Evolutionary conservation across 176 grass and related monocot genomes (phyloP).

Genomic region (Bonia amplexicaulis): DNA sequence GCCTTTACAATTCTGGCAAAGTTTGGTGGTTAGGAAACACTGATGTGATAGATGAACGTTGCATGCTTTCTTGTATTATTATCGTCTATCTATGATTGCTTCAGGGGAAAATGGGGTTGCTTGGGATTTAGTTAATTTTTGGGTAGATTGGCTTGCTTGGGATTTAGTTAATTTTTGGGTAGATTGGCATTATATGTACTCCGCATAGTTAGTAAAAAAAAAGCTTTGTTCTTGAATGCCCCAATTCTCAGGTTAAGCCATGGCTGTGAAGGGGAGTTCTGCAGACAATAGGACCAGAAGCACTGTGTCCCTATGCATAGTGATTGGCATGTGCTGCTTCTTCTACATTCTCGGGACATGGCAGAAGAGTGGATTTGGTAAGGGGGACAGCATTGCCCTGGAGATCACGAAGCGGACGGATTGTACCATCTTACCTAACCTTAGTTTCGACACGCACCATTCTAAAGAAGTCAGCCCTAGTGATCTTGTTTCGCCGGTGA

Average conservation of each 20-base stretch:
- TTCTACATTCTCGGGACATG: constrained; percentile 88
- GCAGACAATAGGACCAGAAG: constrained; percentile 70
- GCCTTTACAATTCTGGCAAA: background rate
- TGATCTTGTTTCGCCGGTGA: constrained; percentile 28
- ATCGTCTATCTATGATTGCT: background rate
- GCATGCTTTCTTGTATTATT: background rate
- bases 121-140: background rate
- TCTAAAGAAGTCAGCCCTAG: constrained; percentile 9
- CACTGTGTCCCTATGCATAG: constrained; percentile 59
- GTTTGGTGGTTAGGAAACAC: constrained; percentile 15
- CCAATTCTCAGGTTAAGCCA: constrained; percentile 30
- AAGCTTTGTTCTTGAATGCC: background rate
- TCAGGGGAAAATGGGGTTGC: background rate
- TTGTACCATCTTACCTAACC: constrained; percentile 71
- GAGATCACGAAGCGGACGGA: constrained; percentile 85
- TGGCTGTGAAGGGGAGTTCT: constrained; percentile 62
- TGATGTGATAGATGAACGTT: constrained; percentile 10
- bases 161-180: background rate
- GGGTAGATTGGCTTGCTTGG: background rate
- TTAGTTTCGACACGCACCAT: constrained; percentile 72
- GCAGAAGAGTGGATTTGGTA: constrained; percentile 94
- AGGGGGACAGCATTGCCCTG: constrained; percentile 87
- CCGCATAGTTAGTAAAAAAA: background rate
- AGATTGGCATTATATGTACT: background rate
- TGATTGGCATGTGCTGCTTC: constrained; percentile 87